A percentile compares a stretch with the other conserved stretches of the same genome.
These are phyloP conservation scores for Flagelloscypha sp. DNA, from an alignment of 768 basidiomycete genomes.

Conservation along the genomic window DNA sequence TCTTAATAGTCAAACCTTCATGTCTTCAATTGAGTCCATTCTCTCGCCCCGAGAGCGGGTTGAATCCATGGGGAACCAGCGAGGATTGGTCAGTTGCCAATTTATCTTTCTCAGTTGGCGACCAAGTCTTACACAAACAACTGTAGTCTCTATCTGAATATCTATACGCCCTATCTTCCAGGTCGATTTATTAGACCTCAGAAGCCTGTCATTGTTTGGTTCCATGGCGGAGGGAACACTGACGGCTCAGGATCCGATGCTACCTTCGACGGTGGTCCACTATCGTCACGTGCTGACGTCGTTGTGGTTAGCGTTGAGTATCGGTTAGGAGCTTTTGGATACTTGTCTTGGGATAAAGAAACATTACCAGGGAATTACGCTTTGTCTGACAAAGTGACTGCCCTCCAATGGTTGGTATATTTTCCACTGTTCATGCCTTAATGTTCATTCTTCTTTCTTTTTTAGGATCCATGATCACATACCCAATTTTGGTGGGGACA, in stretches of 20 bases:
- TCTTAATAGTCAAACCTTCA: conserved; percentile 10
- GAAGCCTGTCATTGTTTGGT: conserved; percentile 32
- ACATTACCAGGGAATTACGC: conserved; percentile 39
- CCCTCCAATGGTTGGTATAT: conserved; percentile 39
- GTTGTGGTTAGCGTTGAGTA: conserved; percentile 34
- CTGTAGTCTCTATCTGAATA: conserved; percentile 30
- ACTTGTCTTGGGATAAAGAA: conserved; percentile 34
- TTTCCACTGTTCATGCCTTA: no score
- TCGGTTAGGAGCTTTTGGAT: conserved; percentile 34
- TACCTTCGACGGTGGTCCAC: conserved; percentile 35
- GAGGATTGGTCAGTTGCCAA: conserved; percentile 15
- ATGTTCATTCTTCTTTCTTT: no score
- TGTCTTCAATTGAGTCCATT: conserved; percentile 13
- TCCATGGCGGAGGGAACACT: conserved; percentile 31
- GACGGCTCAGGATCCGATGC: conserved; percentile 30
- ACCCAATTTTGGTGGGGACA: conserved; percentile 50
- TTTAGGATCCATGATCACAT: conserved; percentile 48
- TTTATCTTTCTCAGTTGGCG: no score
- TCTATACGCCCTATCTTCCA: conserved; percentile 29
- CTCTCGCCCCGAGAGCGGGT: conserved; percentile 9
- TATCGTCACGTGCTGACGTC: conserved; percentile 35
- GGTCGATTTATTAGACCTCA: conserved; percentile 12
- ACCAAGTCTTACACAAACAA: no score
- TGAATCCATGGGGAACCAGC: conserved; percentile 14
- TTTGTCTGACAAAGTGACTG: conserved; percentile 33